phyloP scores from a whole-genome alignment of 1,284 basidiomycete genomes.

The Marasmius tenuissimus region DNA sequence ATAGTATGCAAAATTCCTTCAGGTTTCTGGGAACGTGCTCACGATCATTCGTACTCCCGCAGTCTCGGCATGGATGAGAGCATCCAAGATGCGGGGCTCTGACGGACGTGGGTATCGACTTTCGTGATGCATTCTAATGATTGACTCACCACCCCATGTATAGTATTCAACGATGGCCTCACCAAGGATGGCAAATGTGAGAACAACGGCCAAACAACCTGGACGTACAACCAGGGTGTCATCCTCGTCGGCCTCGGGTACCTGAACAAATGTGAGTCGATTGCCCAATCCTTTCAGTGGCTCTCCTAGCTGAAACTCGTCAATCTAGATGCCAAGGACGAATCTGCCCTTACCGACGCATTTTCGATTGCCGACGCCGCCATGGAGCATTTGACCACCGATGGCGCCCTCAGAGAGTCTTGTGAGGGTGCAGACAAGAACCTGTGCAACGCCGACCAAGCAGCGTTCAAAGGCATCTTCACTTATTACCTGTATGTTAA shows the following conservation, averaged over 20 bases:
- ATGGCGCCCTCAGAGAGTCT: conserved; percentile 17
- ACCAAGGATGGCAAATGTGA: conserved; percentile 17
- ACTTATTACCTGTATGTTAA: conserved; percentile 15
- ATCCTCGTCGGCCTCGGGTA: conserved; percentile 19
- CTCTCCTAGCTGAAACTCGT: background rate
- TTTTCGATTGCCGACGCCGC: conserved; percentile 18
- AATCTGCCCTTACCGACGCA: conserved; percentile 14
- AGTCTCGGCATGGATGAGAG: conserved; percentile 20
- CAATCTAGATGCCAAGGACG: conserved; percentile 13
- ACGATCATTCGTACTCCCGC: background rate
- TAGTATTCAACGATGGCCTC: conserved; percentile 23
- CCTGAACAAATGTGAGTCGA: conserved; percentile 17
- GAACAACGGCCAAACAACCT: conserved; percentile 20
- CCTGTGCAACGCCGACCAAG: conserved; percentile 18
- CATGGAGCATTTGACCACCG: conserved; percentile 14
- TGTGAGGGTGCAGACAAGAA: conserved; percentile 18
- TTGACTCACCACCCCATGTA: background rate
- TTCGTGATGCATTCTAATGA: background rate
- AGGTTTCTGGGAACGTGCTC: no score
- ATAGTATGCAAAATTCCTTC: conserved; percentile 6
- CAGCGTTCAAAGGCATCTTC: conserved; percentile 20
- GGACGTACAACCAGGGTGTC: conserved; percentile 13
- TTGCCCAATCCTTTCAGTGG: no score
- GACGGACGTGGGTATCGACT: conserved; percentile 16
- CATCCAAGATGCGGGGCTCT: conserved; percentile 15